Conservation (phyloP, 169 alveolate genomes). For the Blepharisma undulans region DNA sequence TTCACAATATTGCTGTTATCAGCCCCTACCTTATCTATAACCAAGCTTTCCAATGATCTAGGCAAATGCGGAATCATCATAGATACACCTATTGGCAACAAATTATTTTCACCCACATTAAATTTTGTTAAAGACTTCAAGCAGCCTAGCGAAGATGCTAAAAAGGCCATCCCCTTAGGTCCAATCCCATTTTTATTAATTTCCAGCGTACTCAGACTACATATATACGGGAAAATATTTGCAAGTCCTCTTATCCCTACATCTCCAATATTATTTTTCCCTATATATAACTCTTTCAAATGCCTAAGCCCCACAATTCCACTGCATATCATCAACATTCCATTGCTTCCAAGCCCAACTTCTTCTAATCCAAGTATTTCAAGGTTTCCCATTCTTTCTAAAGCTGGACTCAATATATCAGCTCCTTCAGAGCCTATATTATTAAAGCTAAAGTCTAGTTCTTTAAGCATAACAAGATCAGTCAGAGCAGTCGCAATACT, state of each 20-base stretch:
- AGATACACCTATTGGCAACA: neutral
- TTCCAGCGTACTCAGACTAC: neutral
- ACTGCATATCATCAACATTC: neutral
- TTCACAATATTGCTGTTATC: neutral
- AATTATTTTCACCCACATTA: neutral
- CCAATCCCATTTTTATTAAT: neutral
- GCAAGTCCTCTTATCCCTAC: neutral
- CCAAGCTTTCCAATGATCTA: neutral
- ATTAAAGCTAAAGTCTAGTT: neutral
- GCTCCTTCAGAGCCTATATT: neutral
- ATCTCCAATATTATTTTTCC: neutral
- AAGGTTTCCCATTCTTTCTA: neutral
- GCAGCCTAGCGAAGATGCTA: neutral
- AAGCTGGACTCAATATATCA: neutral
- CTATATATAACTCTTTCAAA: neutral
- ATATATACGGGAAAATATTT: neutral
- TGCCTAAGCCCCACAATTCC: neutral
- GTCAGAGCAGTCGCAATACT: neutral
- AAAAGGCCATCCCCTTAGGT: neutral
- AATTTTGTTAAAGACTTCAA: too few relatives aligned
- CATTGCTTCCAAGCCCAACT: neutral
- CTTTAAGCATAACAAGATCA: neutral
- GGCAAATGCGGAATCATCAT: neutral
- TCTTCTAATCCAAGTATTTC: neutral
- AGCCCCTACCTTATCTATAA: neutral